Conservation (phyloP, 2,329 filamentous ascomycete genomes). For the Shiraia bambusicola region DNA sequence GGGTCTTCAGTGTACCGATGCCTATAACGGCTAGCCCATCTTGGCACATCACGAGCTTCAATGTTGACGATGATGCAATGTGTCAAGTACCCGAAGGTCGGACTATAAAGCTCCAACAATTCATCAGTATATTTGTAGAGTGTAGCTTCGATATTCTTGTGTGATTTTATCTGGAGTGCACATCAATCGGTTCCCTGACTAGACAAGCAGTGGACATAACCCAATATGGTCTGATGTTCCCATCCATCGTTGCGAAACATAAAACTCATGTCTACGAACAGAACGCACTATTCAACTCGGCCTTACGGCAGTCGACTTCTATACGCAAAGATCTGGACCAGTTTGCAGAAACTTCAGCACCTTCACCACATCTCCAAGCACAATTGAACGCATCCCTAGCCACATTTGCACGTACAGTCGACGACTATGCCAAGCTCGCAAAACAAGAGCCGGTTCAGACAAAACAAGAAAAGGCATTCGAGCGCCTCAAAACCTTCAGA, state of each 20-base stretch:
- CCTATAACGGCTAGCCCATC: too few relatives aligned
- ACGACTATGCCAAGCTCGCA: slow-evolving; percentile 84
- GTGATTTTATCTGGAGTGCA: background rate
- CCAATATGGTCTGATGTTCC: slow-evolving; percentile 23
- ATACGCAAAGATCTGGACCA: slow-evolving; percentile 74
- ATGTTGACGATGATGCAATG: slow-evolving; percentile 33
- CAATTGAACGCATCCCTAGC: slow-evolving; percentile 58
- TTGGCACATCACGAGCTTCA: slow-evolving; percentile 2
- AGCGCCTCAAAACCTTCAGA: slow-evolving; percentile 83
- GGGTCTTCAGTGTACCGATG: too few relatives aligned
- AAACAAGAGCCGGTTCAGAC: slow-evolving; percentile 86
- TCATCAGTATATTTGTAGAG: background rate
- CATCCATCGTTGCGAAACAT: background rate
- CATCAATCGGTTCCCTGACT: background rate
- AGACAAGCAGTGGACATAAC: background rate
- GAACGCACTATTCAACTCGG: slow-evolving; percentile 85
- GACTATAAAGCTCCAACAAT: slow-evolving; percentile 19
- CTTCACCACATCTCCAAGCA: slow-evolving; percentile 63
- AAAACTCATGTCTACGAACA: slow-evolving; percentile 38
- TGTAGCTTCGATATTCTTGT: background rate
- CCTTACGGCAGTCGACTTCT: slow-evolving; percentile 78
- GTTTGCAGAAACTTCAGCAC: slow-evolving; percentile 62
- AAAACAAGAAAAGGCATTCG: slow-evolving; percentile 88
- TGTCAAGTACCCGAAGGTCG: slow-evolving; percentile 28
- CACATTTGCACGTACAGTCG: slow-evolving; percentile 83